Conservation (phyloP, 1,284 basidiomycete species). For the Rhizoctonia solani region DNA sequence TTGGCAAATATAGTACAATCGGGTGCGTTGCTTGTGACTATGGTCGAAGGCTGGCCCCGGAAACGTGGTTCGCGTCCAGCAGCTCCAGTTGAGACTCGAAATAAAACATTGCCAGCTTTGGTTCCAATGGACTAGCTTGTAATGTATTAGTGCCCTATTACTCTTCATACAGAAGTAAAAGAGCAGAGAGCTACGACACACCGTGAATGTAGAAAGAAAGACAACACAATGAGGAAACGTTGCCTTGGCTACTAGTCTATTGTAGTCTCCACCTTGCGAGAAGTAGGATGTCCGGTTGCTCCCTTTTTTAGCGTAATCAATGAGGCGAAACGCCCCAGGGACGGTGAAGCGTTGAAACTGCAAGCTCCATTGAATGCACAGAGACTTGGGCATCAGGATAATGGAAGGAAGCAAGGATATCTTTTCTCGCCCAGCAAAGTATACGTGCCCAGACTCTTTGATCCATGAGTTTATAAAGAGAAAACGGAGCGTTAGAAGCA, state of each 20-base stretch:
- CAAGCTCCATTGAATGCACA: not conserved
- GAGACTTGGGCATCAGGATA: not conserved
- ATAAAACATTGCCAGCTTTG: not conserved
- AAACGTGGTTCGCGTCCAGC: not conserved
- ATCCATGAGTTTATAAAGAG: not conserved
- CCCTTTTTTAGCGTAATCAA: not conserved
- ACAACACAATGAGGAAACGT: not conserved
- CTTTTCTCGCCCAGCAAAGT: constrained; percentile 3
- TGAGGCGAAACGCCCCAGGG: not conserved
- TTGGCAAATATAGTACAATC: not conserved
- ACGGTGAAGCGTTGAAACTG: not conserved
- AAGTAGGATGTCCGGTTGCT: not conserved
- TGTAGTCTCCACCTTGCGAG: not conserved
- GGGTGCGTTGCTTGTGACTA: not conserved
- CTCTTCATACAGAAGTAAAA: too few species aligned
- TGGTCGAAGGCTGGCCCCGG: not conserved
- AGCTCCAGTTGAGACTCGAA: not conserved
- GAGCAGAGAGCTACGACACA: not conserved
- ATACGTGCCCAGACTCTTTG: not conserved
- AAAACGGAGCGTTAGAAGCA: not conserved
- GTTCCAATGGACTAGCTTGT: not conserved
- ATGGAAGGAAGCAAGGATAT: not conserved
- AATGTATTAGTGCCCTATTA: too few species aligned
- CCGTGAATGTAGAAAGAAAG: not conserved
- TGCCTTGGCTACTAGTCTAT: not conserved